Evolutionary conservation across 495 filamentous ascomycete genomes (phyloP).

Genomic region (Chaetomidium leptoderma): DNA sequence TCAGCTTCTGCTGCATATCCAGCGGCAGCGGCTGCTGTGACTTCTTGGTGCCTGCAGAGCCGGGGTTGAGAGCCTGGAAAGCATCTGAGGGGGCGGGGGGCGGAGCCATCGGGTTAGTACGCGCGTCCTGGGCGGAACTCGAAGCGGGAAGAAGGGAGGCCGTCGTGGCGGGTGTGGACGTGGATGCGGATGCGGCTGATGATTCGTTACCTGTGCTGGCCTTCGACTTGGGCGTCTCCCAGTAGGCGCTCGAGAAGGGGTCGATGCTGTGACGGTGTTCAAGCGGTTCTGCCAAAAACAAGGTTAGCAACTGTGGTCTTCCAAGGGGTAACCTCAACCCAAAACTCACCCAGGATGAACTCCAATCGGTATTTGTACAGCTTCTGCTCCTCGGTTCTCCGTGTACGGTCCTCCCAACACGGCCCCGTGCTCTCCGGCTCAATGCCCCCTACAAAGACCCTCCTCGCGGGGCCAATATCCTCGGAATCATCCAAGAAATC

Average conservation of each 20-base stretch:
- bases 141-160: not conserved
- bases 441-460: constrained; percentile 56
- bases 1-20: constrained; percentile 26
- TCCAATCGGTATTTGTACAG: constrained; percentile 62
- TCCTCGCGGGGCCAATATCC: constrained; percentile 42
- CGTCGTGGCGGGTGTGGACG: not conserved
- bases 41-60: constrained; percentile 21
- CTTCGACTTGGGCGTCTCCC: constrained; percentile 49
- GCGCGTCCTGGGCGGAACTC: not conserved
- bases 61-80: constrained; percentile 22
- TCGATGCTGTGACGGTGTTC: constrained; percentile 60
- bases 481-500: constrained; percentile 74
- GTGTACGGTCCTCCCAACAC: constrained; percentile 65
- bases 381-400: constrained; percentile 39
- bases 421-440: constrained; percentile 73
- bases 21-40: constrained; percentile 18
- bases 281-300: constrained; percentile 28
- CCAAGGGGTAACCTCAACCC: not conserved
- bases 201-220: constrained; percentile 21
- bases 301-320: constrained; percentile 1
- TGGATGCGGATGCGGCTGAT: constrained; percentile 9
- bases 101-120: constrained; percentile 13
- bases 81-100: constrained; percentile 22
- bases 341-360: constrained; percentile 61
- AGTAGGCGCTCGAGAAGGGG: constrained; percentile 79